These are phyloP conservation scores for Angomonas ambiguus DNA, from an alignment of 208 protist genomes.

Conservation along the genomic window DNA sequence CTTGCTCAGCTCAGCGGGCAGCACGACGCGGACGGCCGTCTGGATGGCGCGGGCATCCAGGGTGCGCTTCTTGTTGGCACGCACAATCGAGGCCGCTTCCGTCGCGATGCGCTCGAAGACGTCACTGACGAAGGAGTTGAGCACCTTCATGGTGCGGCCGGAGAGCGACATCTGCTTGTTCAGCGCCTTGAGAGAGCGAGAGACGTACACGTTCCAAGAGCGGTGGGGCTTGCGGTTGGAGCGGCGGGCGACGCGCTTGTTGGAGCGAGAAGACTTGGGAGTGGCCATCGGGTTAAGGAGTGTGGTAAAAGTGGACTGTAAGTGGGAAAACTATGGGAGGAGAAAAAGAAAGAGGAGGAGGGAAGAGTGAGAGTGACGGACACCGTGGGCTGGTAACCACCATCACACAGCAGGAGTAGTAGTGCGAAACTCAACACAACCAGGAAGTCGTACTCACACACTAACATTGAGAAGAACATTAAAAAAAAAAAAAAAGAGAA, in stretches of 20 bases:
- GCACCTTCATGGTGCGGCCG: conserved; percentile 92
- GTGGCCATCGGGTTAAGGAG: conserved; percentile 11
- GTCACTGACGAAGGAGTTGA: conserved; percentile 96
- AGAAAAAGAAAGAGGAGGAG: not conserved
- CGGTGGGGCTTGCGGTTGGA: conserved; percentile 50
- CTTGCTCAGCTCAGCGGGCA: conserved; percentile 95
- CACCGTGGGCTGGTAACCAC: not conserved
- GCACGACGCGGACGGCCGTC: conserved; percentile 93
- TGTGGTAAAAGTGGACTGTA: not conserved
- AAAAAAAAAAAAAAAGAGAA: not conserved
- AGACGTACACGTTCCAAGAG: conserved; percentile 72
- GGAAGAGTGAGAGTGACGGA: not conserved
- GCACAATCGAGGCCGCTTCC: conserved; percentile 86
- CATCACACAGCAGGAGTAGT: too few relatives aligned
- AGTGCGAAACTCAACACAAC: too few relatives aligned
- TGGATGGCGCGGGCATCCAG: conserved; percentile 92
- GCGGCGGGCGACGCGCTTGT: conserved; percentile 21
- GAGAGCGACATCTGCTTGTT: conserved; percentile 93
- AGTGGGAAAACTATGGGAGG: not conserved
- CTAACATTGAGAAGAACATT: not conserved
- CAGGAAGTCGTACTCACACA: too few relatives aligned
- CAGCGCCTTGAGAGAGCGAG: conserved; percentile 90
- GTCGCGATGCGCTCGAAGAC: conserved; percentile 93
- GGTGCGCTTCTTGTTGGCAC: conserved; percentile 92
- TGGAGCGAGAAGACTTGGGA: conserved; percentile 21